phyloP scores from a whole-genome alignment of 176 grass and related monocot species.

The Microstegium vimineum region DNA sequence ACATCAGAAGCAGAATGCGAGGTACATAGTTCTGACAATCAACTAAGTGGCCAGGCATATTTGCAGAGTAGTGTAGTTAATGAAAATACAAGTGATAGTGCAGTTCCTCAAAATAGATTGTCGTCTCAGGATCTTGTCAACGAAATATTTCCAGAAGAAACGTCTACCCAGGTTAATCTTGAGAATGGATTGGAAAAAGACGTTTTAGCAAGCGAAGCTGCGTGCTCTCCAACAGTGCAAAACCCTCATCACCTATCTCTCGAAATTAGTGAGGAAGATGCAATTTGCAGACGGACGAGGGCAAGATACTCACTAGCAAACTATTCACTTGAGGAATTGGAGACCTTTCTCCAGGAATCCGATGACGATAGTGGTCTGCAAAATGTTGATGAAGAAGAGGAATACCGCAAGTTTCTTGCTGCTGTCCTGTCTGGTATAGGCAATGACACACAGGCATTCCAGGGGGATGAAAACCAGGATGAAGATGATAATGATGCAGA shows the following conservation, averaged over 20 bases:
- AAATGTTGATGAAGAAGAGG: slow-evolving; percentile 93
- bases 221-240: slow-evolving; percentile 15
- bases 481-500: slow-evolving; percentile 98
- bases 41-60: slow-evolving; percentile 6
- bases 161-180: not conserved
- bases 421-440: slow-evolving; percentile 63
- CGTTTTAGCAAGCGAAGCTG: slow-evolving; percentile 12
- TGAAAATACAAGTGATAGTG: slow-evolving; percentile 20
- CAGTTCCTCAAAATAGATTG: slow-evolving; percentile 13
- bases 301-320: slow-evolving; percentile 70
- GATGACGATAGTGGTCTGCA: slow-evolving; percentile 70
- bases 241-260: slow-evolving; percentile 1
- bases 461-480: slow-evolving; percentile 64
- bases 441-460: slow-evolving; percentile 39
- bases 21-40: slow-evolving; percentile 30
- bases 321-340: slow-evolving; percentile 78
- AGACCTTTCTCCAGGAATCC: slow-evolving; percentile 93
- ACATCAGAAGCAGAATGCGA: slow-evolving; percentile 66
- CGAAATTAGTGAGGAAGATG: slow-evolving; percentile 57
- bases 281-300: slow-evolving; percentile 67
- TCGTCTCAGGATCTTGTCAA: not conserved
- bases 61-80: not conserved
- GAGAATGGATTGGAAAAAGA: slow-evolving; percentile 28
- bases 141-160: slow-evolving; percentile 17
- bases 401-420: slow-evolving; percentile 93